A percentile compares a stretch with the other conserved stretches of the same genome.
Evolutionary conservation across 768 basidiomycete species (phyloP).

Genomic region (Mycena rosella): DNA sequence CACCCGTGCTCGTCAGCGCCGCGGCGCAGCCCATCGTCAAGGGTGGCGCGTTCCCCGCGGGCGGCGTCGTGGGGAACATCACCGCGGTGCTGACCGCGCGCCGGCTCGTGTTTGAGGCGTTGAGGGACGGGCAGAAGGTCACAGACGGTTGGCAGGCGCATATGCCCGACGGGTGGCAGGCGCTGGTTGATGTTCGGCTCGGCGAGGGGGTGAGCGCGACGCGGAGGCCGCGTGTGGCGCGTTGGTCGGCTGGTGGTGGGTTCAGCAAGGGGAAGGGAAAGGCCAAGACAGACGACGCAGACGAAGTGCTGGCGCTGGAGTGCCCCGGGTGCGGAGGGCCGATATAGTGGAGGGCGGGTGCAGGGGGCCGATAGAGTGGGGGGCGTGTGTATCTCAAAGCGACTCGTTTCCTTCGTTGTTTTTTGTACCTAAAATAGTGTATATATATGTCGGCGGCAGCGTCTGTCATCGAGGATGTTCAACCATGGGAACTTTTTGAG

Average conservation of each 20-base stretch:
- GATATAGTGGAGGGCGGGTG: conserved; percentile 14
- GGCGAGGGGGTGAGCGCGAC: background rate
- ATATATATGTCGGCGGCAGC: too few relatives aligned
- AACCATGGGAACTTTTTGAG: too few relatives aligned
- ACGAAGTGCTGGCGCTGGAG: background rate
- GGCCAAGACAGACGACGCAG: background rate
- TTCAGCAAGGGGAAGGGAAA: background rate
- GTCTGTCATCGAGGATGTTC: too few relatives aligned
- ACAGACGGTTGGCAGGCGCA: conserved; percentile 35
- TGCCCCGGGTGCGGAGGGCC: conserved; percentile 29
- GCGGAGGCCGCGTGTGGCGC: background rate
- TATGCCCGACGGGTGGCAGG: conserved; percentile 59
- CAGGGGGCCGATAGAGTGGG: too few relatives aligned
- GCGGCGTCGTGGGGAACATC: conserved; percentile 67
- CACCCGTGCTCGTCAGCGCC: conserved; percentile 52
- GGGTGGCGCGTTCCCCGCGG: conserved; percentile 51
- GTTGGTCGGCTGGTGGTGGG: background rate
- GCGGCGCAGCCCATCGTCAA: conserved; percentile 69
- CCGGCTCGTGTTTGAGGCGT: conserved; percentile 55
- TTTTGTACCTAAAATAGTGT: too few relatives aligned
- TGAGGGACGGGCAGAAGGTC: conserved; percentile 33
- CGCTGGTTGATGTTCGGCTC: background rate
- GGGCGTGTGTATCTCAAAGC: too few relatives aligned
- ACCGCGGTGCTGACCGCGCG: conserved; percentile 61
- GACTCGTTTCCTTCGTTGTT: too few relatives aligned